Evolutionary conservation across 345 rosid species (phyloP), one percentile per base, ranked within the genome.

Genomic region (Pistacia integerrima): DNA sequence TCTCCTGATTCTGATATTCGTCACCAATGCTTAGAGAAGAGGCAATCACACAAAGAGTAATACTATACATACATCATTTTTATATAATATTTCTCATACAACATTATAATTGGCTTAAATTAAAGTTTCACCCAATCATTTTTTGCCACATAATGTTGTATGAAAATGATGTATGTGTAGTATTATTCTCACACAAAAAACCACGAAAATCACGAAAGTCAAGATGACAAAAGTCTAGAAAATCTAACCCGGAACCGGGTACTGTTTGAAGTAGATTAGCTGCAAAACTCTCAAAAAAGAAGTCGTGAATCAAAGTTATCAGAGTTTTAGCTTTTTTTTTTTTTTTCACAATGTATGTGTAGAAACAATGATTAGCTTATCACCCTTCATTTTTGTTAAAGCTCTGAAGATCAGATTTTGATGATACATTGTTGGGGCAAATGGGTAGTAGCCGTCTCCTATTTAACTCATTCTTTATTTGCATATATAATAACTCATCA

Each of bases 1-100:
- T 36, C 0, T 22, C 22, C 94, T 38, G 89, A 91, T 85, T 95
- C 97, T 46, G 94, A 89, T 82, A 92, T 88, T 75, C 89, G 94
- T 2, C 89, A 89, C 1, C 87, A 82, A 48, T 87, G 95, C 46
- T 75, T 93, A 65, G 84, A 55, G 59, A 83, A 76, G 63, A 86
- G 49, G 38, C 76, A 55, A 66, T 57, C 35, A 1, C 79, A 76
- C 54, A 78, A 78, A 22, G 22, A 22, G 22, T 22, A 22, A 22
- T 22, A 22, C 22, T 22, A 22, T 0, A 22, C 22, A 22, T 22
- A 22, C 22, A 22, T 22, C 22, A 22, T 22, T 22, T 22, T 22
- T 22, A 22, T 22, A 22, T 22, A 22, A 22, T 0, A 22, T 22
- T 22, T 22, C 22, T 22, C 22, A 22, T 22, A 22, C 22, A 22